Conservation (phyloP, 2,329 filamentous ascomycete genomes). For the Paecilomyces variotii region DNA sequence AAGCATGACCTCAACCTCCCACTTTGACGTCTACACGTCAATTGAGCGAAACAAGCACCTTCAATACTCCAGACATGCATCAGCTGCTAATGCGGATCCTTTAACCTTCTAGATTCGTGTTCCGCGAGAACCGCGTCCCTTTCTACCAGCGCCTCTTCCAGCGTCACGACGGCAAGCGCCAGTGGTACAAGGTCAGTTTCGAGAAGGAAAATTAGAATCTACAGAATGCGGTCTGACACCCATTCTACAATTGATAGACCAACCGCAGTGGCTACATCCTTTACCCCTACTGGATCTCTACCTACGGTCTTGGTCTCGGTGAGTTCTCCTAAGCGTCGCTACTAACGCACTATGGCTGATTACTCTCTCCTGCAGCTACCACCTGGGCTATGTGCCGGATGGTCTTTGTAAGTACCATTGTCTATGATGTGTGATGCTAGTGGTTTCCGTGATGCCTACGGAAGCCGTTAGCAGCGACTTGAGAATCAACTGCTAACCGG, state of each 20-base stretch:
- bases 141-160: slow-evolving; percentile 61
- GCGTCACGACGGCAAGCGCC: slow-evolving; percentile 56
- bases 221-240: slow-evolving; percentile 9
- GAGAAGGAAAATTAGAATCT: not conserved
- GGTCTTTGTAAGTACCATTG: slow-evolving; percentile 33
- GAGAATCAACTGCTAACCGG: slow-evolving; percentile 13
- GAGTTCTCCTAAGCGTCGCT: slow-evolving; percentile 19
- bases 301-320: slow-evolving; percentile 44
- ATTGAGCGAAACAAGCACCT: not conserved
- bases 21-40: not conserved
- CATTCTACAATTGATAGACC: slow-evolving; percentile 33
- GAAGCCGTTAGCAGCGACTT: not conserved
- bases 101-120: slow-evolving; percentile 39
- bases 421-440: not conserved
- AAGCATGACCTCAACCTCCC: not conserved
- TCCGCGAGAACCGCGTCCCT: slow-evolving; percentile 61
- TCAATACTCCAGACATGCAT: not conserved
- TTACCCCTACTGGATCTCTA: slow-evolving; percentile 51
- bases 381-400: slow-evolving; percentile 38
- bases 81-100: slow-evolving; percentile 13
- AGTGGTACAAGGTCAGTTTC: slow-evolving; percentile 60
- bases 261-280: slow-evolving; percentile 50
- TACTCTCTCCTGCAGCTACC: slow-evolving; percentile 18
- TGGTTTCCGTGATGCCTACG: not conserved
- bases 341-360: slow-evolving; percentile 5